These are phyloP conservation scores for Candida palmyrensis DNA, from an alignment of 805 yeast species.

Conservation along the genomic window DNA sequence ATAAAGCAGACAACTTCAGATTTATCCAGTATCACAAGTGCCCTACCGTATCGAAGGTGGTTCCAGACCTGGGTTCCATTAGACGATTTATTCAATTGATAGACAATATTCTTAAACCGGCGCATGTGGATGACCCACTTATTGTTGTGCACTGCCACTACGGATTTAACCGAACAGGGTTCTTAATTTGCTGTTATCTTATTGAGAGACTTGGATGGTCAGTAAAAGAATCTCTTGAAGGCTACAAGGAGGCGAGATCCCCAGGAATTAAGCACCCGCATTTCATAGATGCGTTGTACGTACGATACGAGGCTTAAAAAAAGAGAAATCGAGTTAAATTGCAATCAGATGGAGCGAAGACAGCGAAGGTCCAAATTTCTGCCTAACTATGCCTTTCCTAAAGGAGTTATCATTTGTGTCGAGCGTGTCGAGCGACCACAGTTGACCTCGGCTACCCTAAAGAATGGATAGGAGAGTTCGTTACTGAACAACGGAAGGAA, in stretches of 20 bases:
- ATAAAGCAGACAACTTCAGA: slow-evolving; percentile 53
- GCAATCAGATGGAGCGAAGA: too few relatives aligned
- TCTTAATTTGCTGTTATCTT: slow-evolving; percentile 62
- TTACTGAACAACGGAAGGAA: too few relatives aligned
- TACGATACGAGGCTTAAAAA: slow-evolving; percentile 44
- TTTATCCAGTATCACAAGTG: slow-evolving; percentile 60
- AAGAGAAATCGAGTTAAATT: too few relatives aligned
- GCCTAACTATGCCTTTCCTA: too few relatives aligned
- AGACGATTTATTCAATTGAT: slow-evolving; percentile 50
- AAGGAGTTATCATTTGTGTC: too few relatives aligned
- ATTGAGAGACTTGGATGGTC: slow-evolving; percentile 55
- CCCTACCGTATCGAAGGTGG: slow-evolving; percentile 74
- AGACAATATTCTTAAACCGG: slow-evolving; percentile 34
- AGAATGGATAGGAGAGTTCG: too few relatives aligned
- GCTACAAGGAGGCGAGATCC: slow-evolving; percentile 50
- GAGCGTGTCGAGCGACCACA: too few relatives aligned
- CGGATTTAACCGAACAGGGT: slow-evolving; percentile 78
- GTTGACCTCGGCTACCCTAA: too few relatives aligned
- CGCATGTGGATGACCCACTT: slow-evolving; percentile 23
- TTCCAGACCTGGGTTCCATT: slow-evolving; percentile 60
- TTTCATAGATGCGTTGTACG: slow-evolving; percentile 66
- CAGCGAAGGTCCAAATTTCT: too few relatives aligned
- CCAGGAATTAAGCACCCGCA: slow-evolving; percentile 80
- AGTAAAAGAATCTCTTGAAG: slow-evolving; percentile 58
- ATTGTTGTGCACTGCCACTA: slow-evolving; percentile 76